Percentiles rank a stretch among this genome's conserved stretches.
Evolutionary conservation across 257 asterid species (phyloP).

Genomic region (Solanum pimpinellifolium): DNA sequence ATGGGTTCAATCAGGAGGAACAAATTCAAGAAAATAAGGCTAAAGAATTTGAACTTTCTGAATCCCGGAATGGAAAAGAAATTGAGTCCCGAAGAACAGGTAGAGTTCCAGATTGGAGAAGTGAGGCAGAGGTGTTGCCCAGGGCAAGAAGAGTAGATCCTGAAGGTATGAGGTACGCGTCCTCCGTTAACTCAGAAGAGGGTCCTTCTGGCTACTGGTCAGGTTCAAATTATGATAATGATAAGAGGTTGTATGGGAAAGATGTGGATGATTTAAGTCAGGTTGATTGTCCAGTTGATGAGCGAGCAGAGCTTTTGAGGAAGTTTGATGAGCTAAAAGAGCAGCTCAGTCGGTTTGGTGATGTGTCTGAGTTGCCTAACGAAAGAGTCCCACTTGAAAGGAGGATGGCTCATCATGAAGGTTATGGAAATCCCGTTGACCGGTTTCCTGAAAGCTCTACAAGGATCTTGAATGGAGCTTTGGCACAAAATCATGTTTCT

Average conservation of each 20-base stretch:
- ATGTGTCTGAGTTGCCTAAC: conserved; percentile 37
- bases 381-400: conserved; percentile 30
- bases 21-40: not conserved
- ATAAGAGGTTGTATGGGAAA: conserved; percentile 14
- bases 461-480: conserved; percentile 12
- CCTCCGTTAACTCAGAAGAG: conserved; percentile 14
- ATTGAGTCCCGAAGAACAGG: conserved; percentile 7
- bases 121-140: conserved; percentile 8
- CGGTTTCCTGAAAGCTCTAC: conserved; percentile 25
- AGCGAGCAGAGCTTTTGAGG: conserved; percentile 50
- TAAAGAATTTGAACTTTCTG: conserved; percentile 7
- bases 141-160: conserved; percentile 16
- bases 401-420: conserved; percentile 36
- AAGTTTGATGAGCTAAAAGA: conserved; percentile 56
- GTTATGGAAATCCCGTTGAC: conserved; percentile 22
- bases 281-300: conserved; percentile 31
- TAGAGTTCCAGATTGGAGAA: conserved; percentile 8
- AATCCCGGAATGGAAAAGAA: not conserved
- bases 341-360: conserved; percentile 43
- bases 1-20: not conserved
- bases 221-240: conserved; percentile 21
- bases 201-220: conserved; percentile 22
- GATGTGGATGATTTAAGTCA: conserved; percentile 16
- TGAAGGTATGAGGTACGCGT: conserved; percentile 9
- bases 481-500: conserved; percentile 17